phyloP scores from a whole-genome alignment of 495 filamentous ascomycete species.

The Talaromyces ruber region DNA sequence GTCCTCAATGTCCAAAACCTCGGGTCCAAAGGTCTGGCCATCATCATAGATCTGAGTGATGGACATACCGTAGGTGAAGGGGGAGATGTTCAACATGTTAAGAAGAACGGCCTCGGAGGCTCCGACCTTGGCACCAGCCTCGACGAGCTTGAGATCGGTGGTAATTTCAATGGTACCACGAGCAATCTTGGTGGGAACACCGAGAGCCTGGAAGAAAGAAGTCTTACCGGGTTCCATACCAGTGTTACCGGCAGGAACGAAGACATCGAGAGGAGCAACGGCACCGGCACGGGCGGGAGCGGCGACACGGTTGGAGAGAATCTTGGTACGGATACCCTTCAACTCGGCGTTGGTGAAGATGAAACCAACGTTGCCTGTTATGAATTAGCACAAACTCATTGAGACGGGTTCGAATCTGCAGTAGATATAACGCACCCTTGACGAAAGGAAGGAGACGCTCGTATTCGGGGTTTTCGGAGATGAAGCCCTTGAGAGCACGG shows the following conservation, averaged over 20 bases:
- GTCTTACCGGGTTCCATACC: slow-evolving; percentile 99
- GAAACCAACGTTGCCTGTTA: slow-evolving; percentile 85
- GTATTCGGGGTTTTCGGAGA: slow-evolving; percentile 85
- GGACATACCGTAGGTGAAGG: slow-evolving; percentile 99
- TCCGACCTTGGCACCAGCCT: slow-evolving; percentile 87
- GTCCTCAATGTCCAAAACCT: slow-evolving; percentile 88
- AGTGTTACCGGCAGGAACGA: slow-evolving; percentile 93
- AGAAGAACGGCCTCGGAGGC: slow-evolving; percentile 96
- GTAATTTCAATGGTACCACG: slow-evolving; percentile 99
- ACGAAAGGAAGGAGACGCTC: slow-evolving; percentile 94
- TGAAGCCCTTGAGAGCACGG: slow-evolving; percentile 94
- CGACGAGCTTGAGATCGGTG: slow-evolving; percentile 93
- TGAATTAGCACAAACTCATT: background rate
- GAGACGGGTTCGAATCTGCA: background rate
- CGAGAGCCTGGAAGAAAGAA: slow-evolving; percentile 99
- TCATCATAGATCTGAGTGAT: slow-evolving; percentile 92
- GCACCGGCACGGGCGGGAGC: slow-evolving; percentile 97
- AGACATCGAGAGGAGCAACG: slow-evolving; percentile 82
- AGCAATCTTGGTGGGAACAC: slow-evolving; percentile 99
- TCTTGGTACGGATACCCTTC: slow-evolving; percentile 84
- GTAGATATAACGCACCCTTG: slow-evolving; percentile 47
- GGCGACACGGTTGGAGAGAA: slow-evolving; percentile 92
- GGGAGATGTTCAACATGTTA: slow-evolving; percentile 99
- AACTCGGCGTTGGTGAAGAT: slow-evolving; percentile 98
- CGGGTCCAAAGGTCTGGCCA: slow-evolving; percentile 78